These are phyloP conservation scores for Closterium sp. DNA, from an alignment of 139 green algal genomes.

Conservation along the genomic window DNA sequence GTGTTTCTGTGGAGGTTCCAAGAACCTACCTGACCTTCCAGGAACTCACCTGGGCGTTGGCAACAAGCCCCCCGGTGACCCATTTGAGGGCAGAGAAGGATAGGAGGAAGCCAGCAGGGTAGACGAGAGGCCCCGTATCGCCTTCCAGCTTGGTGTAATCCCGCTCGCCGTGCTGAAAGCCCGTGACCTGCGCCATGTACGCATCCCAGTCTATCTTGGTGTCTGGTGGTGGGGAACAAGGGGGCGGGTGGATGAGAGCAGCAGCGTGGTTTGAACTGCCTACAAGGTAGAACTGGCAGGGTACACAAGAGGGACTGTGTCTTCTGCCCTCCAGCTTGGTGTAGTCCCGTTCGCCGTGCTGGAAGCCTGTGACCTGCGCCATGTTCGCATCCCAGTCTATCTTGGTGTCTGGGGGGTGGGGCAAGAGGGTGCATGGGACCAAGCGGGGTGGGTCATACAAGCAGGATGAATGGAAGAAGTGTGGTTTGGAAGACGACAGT, in stretches of 20 bases:
- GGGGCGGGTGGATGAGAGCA: constrained; percentile 81
- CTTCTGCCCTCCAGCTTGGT: constrained; percentile 57
- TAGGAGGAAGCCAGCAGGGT: constrained; percentile 83
- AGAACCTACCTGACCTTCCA: too few relatives aligned
- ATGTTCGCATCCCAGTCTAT: constrained; percentile 68
- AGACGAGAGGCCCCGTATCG: constrained; percentile 80
- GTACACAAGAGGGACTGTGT: constrained; percentile 49
- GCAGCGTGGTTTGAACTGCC: too few relatives aligned
- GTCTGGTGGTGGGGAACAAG: constrained; percentile 62
- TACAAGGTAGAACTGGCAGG: too few relatives aligned
- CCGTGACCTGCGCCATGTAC: constrained; percentile 63
- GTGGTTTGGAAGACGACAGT: too few relatives aligned
- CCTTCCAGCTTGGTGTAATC: constrained; percentile 75
- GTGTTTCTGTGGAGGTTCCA: constrained; percentile 66
- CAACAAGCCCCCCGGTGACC: constrained; percentile 59
- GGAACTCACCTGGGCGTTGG: constrained; percentile 37
- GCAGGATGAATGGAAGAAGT: constrained; percentile 81
- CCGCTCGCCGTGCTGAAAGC: constrained; percentile 63
- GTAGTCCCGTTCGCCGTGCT: constrained; percentile 77
- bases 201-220: constrained; percentile 64
- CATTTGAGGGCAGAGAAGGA: constrained; percentile 64
- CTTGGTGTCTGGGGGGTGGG: constrained; percentile 37
- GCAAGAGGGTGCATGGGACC: too few relatives aligned
- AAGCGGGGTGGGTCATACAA: constrained; percentile 53
- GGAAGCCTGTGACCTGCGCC: constrained; percentile 47